phyloP scores from a whole-genome alignment of 768 basidiomycete species.

The Sporobolomyces roseus region DNA sequence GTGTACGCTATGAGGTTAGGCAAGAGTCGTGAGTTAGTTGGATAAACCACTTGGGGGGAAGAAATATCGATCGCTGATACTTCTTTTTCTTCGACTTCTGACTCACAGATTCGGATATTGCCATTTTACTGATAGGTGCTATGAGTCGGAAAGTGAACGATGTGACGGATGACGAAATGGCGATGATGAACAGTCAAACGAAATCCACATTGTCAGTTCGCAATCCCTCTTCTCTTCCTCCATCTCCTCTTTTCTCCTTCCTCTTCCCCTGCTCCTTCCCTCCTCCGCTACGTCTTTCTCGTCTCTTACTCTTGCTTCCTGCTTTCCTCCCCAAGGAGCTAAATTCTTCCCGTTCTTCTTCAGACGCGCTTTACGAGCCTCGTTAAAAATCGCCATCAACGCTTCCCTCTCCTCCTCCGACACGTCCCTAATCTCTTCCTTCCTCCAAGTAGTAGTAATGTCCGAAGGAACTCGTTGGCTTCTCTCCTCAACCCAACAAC shows the following conservation, averaged over 20 bases:
- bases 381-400: constrained; percentile 88
- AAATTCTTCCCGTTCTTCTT: too few species aligned
- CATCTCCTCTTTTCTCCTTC: background rate
- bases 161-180: constrained; percentile 73
- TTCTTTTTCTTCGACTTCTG: background rate
- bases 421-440: constrained; percentile 81
- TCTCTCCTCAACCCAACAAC: constrained; percentile 62
- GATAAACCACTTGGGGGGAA: too few species aligned
- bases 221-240: background rate
- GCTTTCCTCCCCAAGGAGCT: too few species aligned
- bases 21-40: constrained; percentile 49
- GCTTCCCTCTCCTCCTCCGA: constrained; percentile 62
- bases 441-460: constrained; percentile 92
- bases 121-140: constrained; percentile 80
- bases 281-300: constrained; percentile 51
- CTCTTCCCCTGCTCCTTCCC: background rate
- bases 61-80: too few species aligned
- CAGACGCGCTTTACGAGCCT: constrained; percentile 56
- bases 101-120: constrained; percentile 73
- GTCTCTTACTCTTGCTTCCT: too few species aligned
- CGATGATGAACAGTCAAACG: constrained; percentile 59
- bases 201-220: constrained; percentile 63
- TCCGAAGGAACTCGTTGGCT: constrained; percentile 92
- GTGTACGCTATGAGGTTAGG: constrained; percentile 71
- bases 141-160: constrained; percentile 88